Percentiles rank a stretch among this genome's conserved stretches.
These are phyloP conservation scores for Podosphaera xanthii DNA, from an alignment of 2,329 filamentous ascomycete genomes.

Conservation along the genomic window DNA sequence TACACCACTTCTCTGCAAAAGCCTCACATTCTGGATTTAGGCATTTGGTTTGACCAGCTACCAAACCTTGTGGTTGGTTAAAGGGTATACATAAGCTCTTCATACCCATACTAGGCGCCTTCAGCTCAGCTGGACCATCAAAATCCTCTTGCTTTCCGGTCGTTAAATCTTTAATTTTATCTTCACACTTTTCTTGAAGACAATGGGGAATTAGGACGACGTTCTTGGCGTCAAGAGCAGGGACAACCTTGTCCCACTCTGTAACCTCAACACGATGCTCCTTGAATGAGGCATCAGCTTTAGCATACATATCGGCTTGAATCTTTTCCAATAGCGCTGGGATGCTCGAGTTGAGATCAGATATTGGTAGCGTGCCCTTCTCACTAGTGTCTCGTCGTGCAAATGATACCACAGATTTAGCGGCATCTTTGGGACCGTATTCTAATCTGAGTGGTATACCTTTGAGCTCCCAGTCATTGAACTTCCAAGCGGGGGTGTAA, in stretches of 20 bases:
- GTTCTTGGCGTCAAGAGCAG: slow-evolving; percentile 77
- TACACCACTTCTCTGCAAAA: slow-evolving; percentile 64
- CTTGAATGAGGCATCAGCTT: slow-evolving; percentile 53
- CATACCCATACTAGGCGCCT: slow-evolving; percentile 51
- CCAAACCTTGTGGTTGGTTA: slow-evolving; percentile 62
- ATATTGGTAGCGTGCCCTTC: slow-evolving; percentile 59
- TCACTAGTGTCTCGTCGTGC: slow-evolving; percentile 72
- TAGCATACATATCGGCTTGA: slow-evolving; percentile 56
- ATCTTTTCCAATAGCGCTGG: slow-evolving; percentile 73
- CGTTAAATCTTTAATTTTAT: slow-evolving; percentile 82
- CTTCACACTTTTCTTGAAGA: slow-evolving; percentile 60
- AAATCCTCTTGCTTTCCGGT: slow-evolving; percentile 45
- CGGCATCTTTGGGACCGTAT: slow-evolving; percentile 85
- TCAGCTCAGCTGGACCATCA: slow-evolving; percentile 17
- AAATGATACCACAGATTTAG: slow-evolving; percentile 61
- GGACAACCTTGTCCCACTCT: slow-evolving; percentile 80
- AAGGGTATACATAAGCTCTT: slow-evolving; percentile 63
- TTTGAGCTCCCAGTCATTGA: slow-evolving; percentile 96
- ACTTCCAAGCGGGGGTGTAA: slow-evolving; percentile 90
- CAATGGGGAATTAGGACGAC: slow-evolving; percentile 85
- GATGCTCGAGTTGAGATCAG: slow-evolving; percentile 49
- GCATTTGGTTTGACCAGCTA: slow-evolving; percentile 69
- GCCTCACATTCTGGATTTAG: slow-evolving; percentile 66
- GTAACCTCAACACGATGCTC: slow-evolving; percentile 61
- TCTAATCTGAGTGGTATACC: slow-evolving; percentile 86